Evolutionary conservation across 176 grass and related monocot genomes (phyloP), one percentile per base, ranked within the genome.

Genomic region (Ensete glaucum): DNA sequence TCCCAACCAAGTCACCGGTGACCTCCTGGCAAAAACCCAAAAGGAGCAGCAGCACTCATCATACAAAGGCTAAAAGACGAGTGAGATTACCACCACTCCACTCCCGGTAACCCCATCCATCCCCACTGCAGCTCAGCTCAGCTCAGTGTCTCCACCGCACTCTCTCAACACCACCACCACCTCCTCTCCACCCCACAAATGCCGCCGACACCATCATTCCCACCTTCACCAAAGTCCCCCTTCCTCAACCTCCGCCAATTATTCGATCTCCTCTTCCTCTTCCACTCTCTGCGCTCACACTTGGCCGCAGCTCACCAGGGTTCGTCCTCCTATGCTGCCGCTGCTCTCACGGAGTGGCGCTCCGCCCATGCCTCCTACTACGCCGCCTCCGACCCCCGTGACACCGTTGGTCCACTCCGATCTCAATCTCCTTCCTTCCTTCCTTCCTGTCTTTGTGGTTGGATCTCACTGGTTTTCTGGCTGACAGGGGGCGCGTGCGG

Each of bases 331-430:
- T 79, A 66, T 77, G 81, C 82, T 13, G 79, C 86, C 65, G 91
- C 92, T 24, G 89, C 86, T 9, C 92, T 96, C 62, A 87, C 92
- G 26, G 92, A 96, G 54, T 98, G 94, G 94, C 90, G 94, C 52
- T 76, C 85, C 53, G 95, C 95, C 60, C 85, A 94, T 50, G 91
- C 95, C 73, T 99, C 95, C 84, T 99, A 91, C 95, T 94, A 89
- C 82, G 86, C 90, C 56, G 85, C 86, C 74, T 76, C 52, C 22
- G 95, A 94, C 83, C 95, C 90, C 20, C 88, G 87, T n/a, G 86
- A 99, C 76, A 85, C 95, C 86, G 77, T 99, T 77, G 90, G 95
- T 52, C 48, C 3, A 64, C 24, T 20, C 68, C 58, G 5, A 34
- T 34, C 77, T 67, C 53, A 0, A 19, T 75, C 9, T 16, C 22